Evolutionary conservation across 2,329 filamentous ascomycete species (phyloP).

Genomic region (Pseudonectria foliicola): DNA sequence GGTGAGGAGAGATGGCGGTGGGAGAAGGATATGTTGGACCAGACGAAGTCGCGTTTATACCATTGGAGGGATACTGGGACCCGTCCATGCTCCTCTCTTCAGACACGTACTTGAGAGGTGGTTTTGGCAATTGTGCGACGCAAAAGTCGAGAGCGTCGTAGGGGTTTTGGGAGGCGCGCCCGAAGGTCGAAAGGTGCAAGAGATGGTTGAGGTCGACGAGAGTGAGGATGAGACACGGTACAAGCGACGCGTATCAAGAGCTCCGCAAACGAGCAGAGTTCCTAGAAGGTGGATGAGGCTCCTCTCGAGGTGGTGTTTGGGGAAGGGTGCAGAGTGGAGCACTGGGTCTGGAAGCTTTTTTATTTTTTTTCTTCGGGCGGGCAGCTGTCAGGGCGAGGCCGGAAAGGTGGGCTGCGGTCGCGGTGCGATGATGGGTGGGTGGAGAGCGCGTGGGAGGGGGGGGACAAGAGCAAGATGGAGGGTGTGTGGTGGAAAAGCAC

Average conservation of each 20-base stretch:
- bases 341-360: constrained; percentile 36
- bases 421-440: background rate
- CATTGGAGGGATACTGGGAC: constrained; percentile 47
- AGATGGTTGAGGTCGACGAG: constrained; percentile 7
- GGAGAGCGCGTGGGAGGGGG: constrained; percentile 17
- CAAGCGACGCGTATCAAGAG: constrained; percentile 21
- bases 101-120: constrained; percentile 6
- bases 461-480: constrained; percentile 14
- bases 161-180: constrained; percentile 4
- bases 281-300: constrained; percentile 34
- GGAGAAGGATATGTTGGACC: constrained; percentile 44
- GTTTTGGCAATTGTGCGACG: too few species aligned
- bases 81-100: constrained; percentile 45
- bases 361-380: constrained; percentile 28
- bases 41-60: constrained; percentile 47
- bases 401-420: constrained; percentile 21
- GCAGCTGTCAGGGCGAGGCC: constrained; percentile 22
- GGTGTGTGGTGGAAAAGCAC: constrained; percentile 15
- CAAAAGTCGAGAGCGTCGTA: constrained; percentile 18
- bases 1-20: constrained; percentile 44
- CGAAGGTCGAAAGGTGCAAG: constrained; percentile 4
- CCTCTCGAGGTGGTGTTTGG: constrained; percentile 37
- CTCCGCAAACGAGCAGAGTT: constrained; percentile 24
- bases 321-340: constrained; percentile 41
- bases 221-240: constrained; percentile 10